Conservation (phyloP, 208 protist genomes). For the Leishmania martiniquensis region DNA sequence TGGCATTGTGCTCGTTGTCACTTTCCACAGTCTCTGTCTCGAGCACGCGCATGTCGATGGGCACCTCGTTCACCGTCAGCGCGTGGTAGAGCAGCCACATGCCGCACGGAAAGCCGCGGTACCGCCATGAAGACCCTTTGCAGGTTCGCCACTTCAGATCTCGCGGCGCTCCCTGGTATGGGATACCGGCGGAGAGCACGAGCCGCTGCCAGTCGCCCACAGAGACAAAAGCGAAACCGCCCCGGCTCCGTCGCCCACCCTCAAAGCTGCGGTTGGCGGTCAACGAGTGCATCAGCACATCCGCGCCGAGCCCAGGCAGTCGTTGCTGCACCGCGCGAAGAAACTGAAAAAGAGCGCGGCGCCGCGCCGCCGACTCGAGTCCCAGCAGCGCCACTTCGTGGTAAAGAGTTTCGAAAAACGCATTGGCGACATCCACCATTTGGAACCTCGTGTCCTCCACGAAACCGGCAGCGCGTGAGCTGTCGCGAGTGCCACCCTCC, state of each 20-base stretch:
- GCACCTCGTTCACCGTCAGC: constrained; percentile 37
- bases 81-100: constrained; percentile 81
- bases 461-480: constrained; percentile 12
- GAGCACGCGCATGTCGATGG: background rate
- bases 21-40: too few relatives aligned
- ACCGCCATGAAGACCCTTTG: constrained; percentile 52
- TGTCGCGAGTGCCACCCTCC: background rate
- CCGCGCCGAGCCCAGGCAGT: constrained; percentile 47
- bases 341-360: constrained; percentile 48
- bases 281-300: constrained; percentile 37
- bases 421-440: constrained; percentile 51
- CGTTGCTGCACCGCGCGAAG: constrained; percentile 38
- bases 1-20: background rate
- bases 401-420: constrained; percentile 67
- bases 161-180: constrained; percentile 44
- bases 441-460: constrained; percentile 41
- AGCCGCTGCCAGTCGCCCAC: constrained; percentile 44
- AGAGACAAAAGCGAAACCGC: constrained; percentile 8
- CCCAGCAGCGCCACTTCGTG: constrained; percentile 59
- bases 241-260: background rate
- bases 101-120: constrained; percentile 73
- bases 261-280: background rate
- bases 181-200: constrained; percentile 54
- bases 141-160: constrained; percentile 61
- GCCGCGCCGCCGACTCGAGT: constrained; percentile 19